phyloP scores from a whole-genome alignment of 1,139 yeast species.

The Kodamaea derodonti region DNA sequence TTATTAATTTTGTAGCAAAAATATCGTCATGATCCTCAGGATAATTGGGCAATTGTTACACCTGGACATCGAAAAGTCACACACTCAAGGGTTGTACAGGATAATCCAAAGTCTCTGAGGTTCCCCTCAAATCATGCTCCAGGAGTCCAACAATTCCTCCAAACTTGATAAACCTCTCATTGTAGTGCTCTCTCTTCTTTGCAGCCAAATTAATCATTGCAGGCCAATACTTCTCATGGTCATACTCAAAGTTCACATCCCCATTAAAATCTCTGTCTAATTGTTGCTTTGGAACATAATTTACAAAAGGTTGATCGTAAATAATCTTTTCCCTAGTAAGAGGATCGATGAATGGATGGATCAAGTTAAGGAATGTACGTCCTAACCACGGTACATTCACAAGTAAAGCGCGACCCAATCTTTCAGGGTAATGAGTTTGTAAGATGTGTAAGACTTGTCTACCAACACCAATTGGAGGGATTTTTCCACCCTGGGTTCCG shows the following conservation, averaged over 20 bases:
- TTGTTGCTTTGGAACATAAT: conserved; percentile 77
- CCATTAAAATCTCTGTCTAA: conserved; percentile 87
- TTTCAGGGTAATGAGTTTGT: conserved; percentile 94
- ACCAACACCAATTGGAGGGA: conserved; percentile 80
- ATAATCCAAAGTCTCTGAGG: conserved; percentile 1
- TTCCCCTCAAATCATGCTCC: conserved; percentile 77
- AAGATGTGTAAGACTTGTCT: conserved; percentile 81
- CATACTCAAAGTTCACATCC: conserved; percentile 72
- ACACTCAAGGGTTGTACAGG: no score
- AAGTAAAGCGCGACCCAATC: conserved; percentile 85
- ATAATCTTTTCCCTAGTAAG: conserved; percentile 88
- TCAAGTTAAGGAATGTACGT: conserved; percentile 82
- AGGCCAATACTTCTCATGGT: conserved; percentile 80
- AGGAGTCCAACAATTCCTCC: conserved; percentile 77
- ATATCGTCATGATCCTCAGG: no score
- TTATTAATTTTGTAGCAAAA: no score
- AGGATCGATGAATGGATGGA: conserved; percentile 94
- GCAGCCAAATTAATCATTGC: conserved; percentile 57
- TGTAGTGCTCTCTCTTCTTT: conserved; percentile 50
- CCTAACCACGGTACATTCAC: conserved; percentile 94
- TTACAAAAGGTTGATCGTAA: conserved; percentile 80
- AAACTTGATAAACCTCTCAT: conserved; percentile 58
- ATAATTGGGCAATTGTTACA: no score
- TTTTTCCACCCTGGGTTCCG: conserved; percentile 55
- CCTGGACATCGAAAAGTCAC: no score